Conservation (phyloP, 192 early-diverging fungal species). For the Rhizophagus prolifer region DNA sequence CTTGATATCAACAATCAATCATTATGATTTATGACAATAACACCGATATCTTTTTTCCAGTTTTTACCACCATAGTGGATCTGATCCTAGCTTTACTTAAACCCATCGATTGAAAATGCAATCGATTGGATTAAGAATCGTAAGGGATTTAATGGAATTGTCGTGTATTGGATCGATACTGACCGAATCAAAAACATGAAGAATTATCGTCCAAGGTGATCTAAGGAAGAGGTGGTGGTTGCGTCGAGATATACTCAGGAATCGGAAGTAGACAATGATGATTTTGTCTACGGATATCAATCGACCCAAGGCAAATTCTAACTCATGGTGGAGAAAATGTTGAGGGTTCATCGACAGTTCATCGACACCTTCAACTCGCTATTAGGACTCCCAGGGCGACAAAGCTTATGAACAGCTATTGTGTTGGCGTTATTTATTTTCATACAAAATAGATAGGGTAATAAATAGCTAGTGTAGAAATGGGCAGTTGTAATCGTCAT, state of each 20-base stretch:
- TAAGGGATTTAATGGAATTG: neutral
- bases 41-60: too few species aligned
- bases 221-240: too few species aligned
- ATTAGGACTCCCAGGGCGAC: neutral
- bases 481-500: too few species aligned
- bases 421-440: constrained; percentile 19
- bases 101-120: constrained; percentile 5
- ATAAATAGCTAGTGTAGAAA: too few species aligned
- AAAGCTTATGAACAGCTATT: constrained; percentile 4
- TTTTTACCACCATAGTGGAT: too few species aligned
- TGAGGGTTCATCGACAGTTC: constrained; percentile 25
- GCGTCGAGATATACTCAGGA: neutral
- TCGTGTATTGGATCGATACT: neutral
- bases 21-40: too few species aligned
- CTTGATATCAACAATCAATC: too few species aligned
- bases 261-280: neutral
- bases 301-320: neutral
- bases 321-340: neutral
- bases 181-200: constrained; percentile 9
- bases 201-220: too few species aligned
- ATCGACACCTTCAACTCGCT: constrained; percentile 3
- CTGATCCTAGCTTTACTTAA: too few species aligned
- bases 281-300: constrained; percentile 10
- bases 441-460: too few species aligned
- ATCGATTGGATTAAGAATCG: neutral